Conservation (phyloP, 331 rosid species). For the Prunus yedoensis region DNA sequence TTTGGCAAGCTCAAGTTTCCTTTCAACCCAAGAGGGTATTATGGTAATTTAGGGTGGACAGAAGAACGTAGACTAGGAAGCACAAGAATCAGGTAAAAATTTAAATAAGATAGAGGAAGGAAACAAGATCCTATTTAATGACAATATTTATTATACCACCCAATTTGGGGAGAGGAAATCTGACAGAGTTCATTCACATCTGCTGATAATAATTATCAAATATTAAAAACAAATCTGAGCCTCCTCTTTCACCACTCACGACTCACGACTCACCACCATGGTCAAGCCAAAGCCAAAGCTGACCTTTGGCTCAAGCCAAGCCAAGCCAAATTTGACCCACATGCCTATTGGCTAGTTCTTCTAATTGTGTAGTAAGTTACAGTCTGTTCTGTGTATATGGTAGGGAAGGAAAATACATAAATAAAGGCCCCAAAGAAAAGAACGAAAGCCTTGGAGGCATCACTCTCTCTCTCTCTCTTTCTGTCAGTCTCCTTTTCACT, state of each 20-base stretch:
- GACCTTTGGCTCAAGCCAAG: background rate
- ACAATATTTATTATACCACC: slow-evolving; percentile 35
- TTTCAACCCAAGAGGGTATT: background rate
- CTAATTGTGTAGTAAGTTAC: too few species aligned
- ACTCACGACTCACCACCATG: background rate
- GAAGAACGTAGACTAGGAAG: background rate
- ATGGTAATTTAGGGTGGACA: background rate
- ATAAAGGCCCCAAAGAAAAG: slow-evolving; percentile 39
- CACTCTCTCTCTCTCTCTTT: slow-evolving; percentile 11
- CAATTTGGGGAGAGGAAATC: slow-evolving; percentile 33
- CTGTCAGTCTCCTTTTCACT: slow-evolving; percentile 25
- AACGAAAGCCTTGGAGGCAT: slow-evolving; percentile 31
- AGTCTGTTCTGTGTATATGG: too few species aligned
- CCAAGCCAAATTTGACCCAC: background rate
- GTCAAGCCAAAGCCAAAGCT: background rate
- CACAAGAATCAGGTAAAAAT: background rate
- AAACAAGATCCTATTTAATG: slow-evolving; percentile 37
- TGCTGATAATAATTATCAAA: slow-evolving; percentile 32
- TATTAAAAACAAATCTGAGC: slow-evolving; percentile 20
- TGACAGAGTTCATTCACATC: slow-evolving; percentile 36
- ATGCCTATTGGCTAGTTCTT: background rate
- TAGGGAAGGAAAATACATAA: slow-evolving; percentile 13
- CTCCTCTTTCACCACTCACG: background rate
- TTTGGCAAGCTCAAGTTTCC: too few species aligned
- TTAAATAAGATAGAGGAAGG: background rate